Evolutionary conservation across 192 early-diverging fungal genomes (phyloP).

Genomic region (Helicostylum pulchrum): DNA sequence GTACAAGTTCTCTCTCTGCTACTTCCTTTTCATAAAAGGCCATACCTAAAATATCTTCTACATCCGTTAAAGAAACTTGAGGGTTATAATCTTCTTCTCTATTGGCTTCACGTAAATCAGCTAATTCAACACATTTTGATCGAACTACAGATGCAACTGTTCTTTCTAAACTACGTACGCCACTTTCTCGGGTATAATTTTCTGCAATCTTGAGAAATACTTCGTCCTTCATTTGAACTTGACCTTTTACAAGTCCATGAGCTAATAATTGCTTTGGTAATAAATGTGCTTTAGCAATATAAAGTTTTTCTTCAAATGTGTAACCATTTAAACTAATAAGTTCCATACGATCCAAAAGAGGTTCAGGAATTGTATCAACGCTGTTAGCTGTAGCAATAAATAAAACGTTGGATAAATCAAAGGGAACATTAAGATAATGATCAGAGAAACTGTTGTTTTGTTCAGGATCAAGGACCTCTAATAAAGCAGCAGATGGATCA

Average conservation of each 20-base stretch:
- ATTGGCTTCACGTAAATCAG: slow-evolving; percentile 50
- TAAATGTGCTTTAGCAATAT: slow-evolving; percentile 70
- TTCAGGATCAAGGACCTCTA: slow-evolving; percentile 86
- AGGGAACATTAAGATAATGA: slow-evolving; percentile 75
- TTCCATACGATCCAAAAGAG: slow-evolving; percentile 85
- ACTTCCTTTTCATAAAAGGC: slow-evolving; percentile 62
- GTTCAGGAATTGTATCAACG: slow-evolving; percentile 74
- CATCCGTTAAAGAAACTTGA: slow-evolving; percentile 39
- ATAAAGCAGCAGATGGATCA: slow-evolving; percentile 75
- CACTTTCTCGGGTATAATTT: slow-evolving; percentile 78
- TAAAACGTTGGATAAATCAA: slow-evolving; percentile 62
- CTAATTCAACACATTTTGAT: slow-evolving; percentile 65
- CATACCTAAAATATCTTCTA: slow-evolving; percentile 69
- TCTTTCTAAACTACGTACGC: slow-evolving; percentile 74
- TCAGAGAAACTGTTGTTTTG: slow-evolving; percentile 81
- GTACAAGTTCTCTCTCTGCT: slow-evolving; percentile 47
- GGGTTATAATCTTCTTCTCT: slow-evolving; percentile 41
- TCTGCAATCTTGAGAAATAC: slow-evolving; percentile 62
- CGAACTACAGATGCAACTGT: slow-evolving; percentile 70
- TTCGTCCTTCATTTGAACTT: slow-evolving; percentile 54
- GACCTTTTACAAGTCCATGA: slow-evolving; percentile 55
- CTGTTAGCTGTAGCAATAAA: slow-evolving; percentile 87
- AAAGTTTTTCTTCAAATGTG: slow-evolving; percentile 80
- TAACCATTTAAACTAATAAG: slow-evolving; percentile 75
- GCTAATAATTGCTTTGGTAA: slow-evolving; percentile 66